Base-by-base conservation (phyloP, 345 rosid genomes). In the Camelina neglecta region DNA sequence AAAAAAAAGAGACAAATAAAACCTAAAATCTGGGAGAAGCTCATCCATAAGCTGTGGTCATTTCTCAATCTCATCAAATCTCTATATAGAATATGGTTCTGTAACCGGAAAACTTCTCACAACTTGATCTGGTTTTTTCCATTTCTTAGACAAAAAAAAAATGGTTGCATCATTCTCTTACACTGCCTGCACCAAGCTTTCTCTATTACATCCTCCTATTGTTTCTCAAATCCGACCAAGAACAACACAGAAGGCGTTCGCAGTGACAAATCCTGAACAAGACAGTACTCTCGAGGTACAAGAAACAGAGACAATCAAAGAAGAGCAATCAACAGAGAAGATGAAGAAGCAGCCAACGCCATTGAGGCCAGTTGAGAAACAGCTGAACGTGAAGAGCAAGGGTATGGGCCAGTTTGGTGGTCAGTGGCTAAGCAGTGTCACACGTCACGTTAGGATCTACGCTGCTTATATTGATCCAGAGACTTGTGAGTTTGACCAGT, bases 391-490 rank as follows among this genome's bases (percentile, higher is more conserved):
- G 39, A 84, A 82, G 83, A 94, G 90, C 87, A 88, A 81, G 69
- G 91, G 91, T 77, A 51, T 90, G 90, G 53, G 83, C 68, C 89
- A 93, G 54, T 86, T 81, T 20, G 97, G 96, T 75, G 90, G 91
- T 12, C 82, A 90, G 71, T 90, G 96, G 96, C 82, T 88, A 31
- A 87, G 96, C 83, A 83, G 92, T 36, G 83, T 83, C 11, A 90
- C 96, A 0, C 78, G 93, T 50, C 93, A 90, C 3, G 87, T 90
- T 13, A 86, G 96, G 74, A 90, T 90, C 49, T 90, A 78, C 9
- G 96, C 96, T 3, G 93, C 93, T 29, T 90, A 90, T 67, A 85
- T 90, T 9, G 96, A 90, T 67, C 93, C 91, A 6, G 92, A 81
- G 69, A 90, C 96, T 55, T 84, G 74, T 26, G 87, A 75, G 38